A percentile compares a stretch with the other conserved stretches of the same genome.
phyloP scores from a whole-genome alignment of 2,329 filamentous ascomycete species.

The Meredithiella fracta region DNA sequence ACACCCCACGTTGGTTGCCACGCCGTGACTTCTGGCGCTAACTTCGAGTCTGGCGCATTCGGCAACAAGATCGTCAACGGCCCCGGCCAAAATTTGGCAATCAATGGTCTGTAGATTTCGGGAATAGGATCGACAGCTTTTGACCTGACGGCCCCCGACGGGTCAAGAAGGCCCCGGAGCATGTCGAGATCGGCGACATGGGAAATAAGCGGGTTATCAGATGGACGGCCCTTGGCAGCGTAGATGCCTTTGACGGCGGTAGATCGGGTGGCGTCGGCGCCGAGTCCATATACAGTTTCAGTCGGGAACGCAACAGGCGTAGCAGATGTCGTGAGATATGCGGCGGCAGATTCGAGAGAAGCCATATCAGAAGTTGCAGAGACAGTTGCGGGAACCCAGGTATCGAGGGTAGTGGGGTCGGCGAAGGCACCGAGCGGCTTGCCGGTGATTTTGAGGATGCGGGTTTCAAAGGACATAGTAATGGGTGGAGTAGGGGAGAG shows the following conservation, averaged over 20 bases:
- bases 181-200: constrained; percentile 73
- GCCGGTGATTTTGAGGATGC: constrained; percentile 23
- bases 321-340: constrained; percentile 46
- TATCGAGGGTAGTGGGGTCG: constrained; percentile 22
- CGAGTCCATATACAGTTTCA: constrained; percentile 92
- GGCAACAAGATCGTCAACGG: constrained; percentile 82
- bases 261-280: constrained; percentile 84
- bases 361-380: constrained; percentile 20
- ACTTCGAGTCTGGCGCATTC: constrained; percentile 47
- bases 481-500: background rate
- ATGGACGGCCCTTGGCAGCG: constrained; percentile 71
- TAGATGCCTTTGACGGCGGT: constrained; percentile 82
- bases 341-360: constrained; percentile 46
- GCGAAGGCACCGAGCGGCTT: constrained; percentile 24
- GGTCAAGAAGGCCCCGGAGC: constrained; percentile 44
- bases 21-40: constrained; percentile 87
- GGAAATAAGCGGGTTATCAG: constrained; percentile 89
- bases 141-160: constrained; percentile 17
- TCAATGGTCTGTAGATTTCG: constrained; percentile 58
- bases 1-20: constrained; percentile 72
- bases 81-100: constrained; percentile 81
- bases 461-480: constrained; percentile 24
- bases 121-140: constrained; percentile 38
- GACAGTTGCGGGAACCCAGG: constrained; percentile 24
- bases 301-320: constrained; percentile 88